Percentiles rank a stretch among this genome's conserved stretches.
Evolutionary conservation across 345 rosid genomes (phyloP).

Genomic region (Gossypium anomalum): DNA sequence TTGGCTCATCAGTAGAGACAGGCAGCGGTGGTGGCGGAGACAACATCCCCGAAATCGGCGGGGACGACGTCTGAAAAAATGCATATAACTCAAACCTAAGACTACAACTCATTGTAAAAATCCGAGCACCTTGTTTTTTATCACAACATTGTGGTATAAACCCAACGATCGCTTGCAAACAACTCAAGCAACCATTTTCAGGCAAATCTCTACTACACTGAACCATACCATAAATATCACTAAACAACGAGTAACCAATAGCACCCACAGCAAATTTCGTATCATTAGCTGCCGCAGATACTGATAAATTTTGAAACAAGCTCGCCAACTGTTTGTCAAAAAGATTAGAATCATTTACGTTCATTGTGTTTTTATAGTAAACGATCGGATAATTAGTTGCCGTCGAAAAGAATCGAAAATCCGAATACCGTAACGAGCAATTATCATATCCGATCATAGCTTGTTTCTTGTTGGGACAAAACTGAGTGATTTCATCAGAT

Average conservation of each 20-base stretch:
- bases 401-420: conserved; percentile 24
- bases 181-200: conserved; percentile 20
- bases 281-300: conserved; percentile 23
- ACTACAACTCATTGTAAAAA: conserved; percentile 28
- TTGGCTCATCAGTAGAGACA: background rate
- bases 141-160: conserved; percentile 13
- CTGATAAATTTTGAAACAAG: conserved; percentile 22
- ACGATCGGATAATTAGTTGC: background rate
- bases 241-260: conserved; percentile 2
- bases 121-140: conserved; percentile 16
- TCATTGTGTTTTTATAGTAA: fast-evolving
- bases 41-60: background rate
- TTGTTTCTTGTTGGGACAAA: conserved; percentile 27
- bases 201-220: conserved; percentile 37
- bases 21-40: conserved; percentile 19
- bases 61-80: conserved; percentile 16
- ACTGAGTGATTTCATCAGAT: conserved; percentile 10
- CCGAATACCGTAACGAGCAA: conserved; percentile 30
- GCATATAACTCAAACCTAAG: conserved; percentile 32
- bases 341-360: conserved; percentile 7
- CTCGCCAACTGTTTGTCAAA: conserved; percentile 19
- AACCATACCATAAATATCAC: conserved; percentile 28
- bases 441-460: conserved; percentile 17
- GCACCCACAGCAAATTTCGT: conserved; percentile 24
- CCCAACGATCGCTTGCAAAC: conserved; percentile 23